A percentile compares a stretch with the other conserved stretches of the same genome.
Evolutionary conservation across 2,329 filamentous ascomycete species (phyloP).

Genomic region (Verticillium albo-atrum): DNA sequence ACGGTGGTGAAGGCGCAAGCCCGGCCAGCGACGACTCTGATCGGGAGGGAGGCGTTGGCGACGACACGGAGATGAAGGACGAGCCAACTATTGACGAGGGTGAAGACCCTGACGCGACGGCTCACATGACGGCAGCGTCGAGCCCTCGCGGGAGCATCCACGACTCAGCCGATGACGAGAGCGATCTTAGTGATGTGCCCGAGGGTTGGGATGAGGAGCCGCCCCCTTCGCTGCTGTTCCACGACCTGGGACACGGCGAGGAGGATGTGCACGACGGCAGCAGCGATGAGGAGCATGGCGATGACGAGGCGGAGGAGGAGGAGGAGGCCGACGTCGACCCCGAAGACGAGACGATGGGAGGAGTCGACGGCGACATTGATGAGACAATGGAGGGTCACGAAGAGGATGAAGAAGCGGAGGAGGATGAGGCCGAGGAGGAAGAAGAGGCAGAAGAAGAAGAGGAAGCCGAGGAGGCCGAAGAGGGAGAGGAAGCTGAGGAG

Average conservation of each 20-base stretch:
- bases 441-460: neutral
- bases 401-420: conserved; percentile 2
- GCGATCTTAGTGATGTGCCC: conserved; percentile 62
- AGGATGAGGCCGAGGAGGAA: neutral
- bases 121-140: conserved; percentile 24
- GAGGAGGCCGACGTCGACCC: conserved; percentile 15
- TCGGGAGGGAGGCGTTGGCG: conserved; percentile 27
- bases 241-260: conserved; percentile 32
- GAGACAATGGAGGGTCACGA: neutral
- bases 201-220: conserved; percentile 54
- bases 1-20: conserved; percentile 25
- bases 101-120: conserved; percentile 21
- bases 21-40: conserved; percentile 31
- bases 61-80: conserved; percentile 14
- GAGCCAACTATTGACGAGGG: conserved; percentile 17
- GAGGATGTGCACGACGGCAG: neutral
- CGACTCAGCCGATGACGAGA: conserved; percentile 65
- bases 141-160: conserved; percentile 57
- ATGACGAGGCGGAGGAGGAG: conserved; percentile 19
- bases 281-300: conserved; percentile 18
- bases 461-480: neutral
- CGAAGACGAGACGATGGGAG: neutral
- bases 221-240: conserved; percentile 48
- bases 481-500: conserved; percentile 3
- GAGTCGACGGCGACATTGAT: neutral